Base-by-base conservation (phyloP, 2,329 filamentous ascomycete species). In the Penicillium glabrum region DNA sequence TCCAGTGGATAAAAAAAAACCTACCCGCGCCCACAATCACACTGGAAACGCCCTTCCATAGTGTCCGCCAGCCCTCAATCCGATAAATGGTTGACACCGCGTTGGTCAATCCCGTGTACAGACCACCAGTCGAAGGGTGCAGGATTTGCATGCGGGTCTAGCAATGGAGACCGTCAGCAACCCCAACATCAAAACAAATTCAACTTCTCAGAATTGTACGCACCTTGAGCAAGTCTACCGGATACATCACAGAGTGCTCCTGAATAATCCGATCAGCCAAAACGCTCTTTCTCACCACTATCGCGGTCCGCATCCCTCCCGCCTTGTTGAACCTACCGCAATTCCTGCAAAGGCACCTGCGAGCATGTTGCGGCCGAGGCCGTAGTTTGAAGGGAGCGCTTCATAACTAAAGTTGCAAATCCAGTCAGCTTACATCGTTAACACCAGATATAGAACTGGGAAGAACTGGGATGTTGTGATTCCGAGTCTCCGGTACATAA, bases 181-280 rank as follows among this genome's bases (percentile, higher is more conserved):
- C 39, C 39, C 39, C 39, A 35, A 52, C 56, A 60, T 39, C 51
- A 54, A 54, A 56, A 11, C 45, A 37, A 10, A 26, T 13, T 35
- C n/a, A 26, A 14, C 16, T 6, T 46, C 13, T 13, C 11, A 10
- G 13, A 26, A 13, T 11, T 26, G 29, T 31, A 54, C 41, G 16
- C 16, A 97, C 95, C 89, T 99, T 99, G 73, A 99, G 89, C 66
- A 96, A 86, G 80, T 99, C 95, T 72, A 99, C 90, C 21, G 95
- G 95, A 74, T 99, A 99, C 95, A 99, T 98, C 69, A 96, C 93
- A 58, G 93, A 96, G 77, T 98, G 93, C 80, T 98, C 93, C 93
- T 97, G 19, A 67, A 56, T 52, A 56, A 27, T 44, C 45, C 45
- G 43, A 41, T 50, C 23, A 50, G 47, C 24, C 47, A 41, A 39